Conservation (phyloP, 1,284 basidiomycete species). For the Butyriboletus regius region DNA sequence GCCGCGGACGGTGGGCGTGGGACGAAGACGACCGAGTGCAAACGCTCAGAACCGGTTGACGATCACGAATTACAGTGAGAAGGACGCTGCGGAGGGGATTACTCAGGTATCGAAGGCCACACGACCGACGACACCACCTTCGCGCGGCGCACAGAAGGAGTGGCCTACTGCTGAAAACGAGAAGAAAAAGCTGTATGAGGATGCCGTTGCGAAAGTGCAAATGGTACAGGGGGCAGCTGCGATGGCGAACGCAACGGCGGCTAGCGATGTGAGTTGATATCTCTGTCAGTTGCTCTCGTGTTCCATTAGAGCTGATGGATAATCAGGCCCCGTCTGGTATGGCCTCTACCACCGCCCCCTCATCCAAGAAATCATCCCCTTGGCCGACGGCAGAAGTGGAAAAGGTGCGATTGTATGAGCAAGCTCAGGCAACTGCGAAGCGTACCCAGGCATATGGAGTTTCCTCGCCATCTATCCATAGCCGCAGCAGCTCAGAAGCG, state of each 20-base stretch:
- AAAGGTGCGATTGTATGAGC: slow-evolving; percentile 59
- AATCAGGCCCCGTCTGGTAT: slow-evolving; percentile 1
- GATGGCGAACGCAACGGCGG: slow-evolving; percentile 25
- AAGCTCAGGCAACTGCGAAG: slow-evolving; percentile 55
- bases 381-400: slow-evolving; percentile 70
- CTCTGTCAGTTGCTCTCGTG: neutral
- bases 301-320: slow-evolving; percentile 2
- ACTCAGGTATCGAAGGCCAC: slow-evolving; percentile 16
- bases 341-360: slow-evolving; percentile 7
- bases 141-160: slow-evolving; percentile 11
- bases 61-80: slow-evolving; percentile 34
- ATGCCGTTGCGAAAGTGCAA: slow-evolving; percentile 57
- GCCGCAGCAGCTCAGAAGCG: slow-evolving; percentile 31
- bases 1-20: slow-evolving; percentile 1
- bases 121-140: slow-evolving; percentile 8
- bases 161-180: slow-evolving; percentile 61
- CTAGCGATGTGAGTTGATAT: slow-evolving; percentile 21
- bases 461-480: slow-evolving; percentile 25
- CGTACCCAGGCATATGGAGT: slow-evolving; percentile 40
- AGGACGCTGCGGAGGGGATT: slow-evolving; percentile 28
- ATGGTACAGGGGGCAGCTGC: slow-evolving; percentile 44
- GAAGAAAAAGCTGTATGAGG: slow-evolving; percentile 58
- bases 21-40: slow-evolving; percentile 26
- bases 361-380: slow-evolving; percentile 19
- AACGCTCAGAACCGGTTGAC: slow-evolving; percentile 31